Conservation (phyloP, 208 protist genomes). For the Phytomonas serpens region DNA sequence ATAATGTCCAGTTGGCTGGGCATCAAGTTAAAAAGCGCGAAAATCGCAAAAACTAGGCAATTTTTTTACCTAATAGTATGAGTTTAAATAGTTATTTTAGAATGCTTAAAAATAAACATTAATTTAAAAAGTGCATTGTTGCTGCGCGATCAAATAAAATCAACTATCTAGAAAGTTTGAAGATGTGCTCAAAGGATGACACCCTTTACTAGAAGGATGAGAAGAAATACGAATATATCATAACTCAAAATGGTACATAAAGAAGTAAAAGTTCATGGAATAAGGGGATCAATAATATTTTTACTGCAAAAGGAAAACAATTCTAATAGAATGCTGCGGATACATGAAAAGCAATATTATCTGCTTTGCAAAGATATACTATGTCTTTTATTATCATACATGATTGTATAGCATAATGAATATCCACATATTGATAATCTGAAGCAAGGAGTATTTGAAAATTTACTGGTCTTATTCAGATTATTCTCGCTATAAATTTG, state of each 20-base stretch:
- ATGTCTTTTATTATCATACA: not conserved
- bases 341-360: conserved; percentile 13
- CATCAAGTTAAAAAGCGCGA: conserved; percentile 8
- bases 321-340: not conserved
- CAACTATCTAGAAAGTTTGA: not conserved
- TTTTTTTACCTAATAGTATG: not conserved
- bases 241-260: not conserved
- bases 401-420: not conserved
- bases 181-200: conserved; percentile 2
- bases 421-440: not conserved
- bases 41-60: conserved; percentile 4
- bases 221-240: not conserved
- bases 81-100: not conserved
- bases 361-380: conserved; percentile 6
- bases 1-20: not conserved
- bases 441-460: not conserved
- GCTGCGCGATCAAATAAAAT: not conserved
- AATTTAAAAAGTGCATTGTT: conserved; percentile 4
- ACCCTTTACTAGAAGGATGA: not conserved
- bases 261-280: not conserved
- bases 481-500: not conserved
- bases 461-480: not conserved
- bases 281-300: conserved; percentile 6
- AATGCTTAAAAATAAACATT: not conserved
- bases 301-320: conserved; percentile 3